Evolutionary conservation across 2,329 filamentous ascomycete genomes (phyloP).

Genomic region (Madurella fahalii): DNA sequence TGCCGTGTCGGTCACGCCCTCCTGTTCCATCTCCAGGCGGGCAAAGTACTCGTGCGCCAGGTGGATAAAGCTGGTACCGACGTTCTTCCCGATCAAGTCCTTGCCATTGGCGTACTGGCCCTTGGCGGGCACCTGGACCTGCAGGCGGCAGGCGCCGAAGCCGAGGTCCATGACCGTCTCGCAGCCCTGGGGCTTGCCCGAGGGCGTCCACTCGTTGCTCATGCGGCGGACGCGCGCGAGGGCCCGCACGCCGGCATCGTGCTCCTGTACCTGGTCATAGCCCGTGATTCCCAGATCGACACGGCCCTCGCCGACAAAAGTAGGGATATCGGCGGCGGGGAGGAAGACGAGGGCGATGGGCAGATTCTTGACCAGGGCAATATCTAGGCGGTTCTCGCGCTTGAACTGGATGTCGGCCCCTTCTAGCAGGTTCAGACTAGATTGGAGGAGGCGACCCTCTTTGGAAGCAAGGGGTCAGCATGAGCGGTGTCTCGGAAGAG

Average conservation of each 20-base stretch:
- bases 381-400: constrained; percentile 90
- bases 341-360: constrained; percentile 95
- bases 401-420: constrained; percentile 96
- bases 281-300: constrained; percentile 95
- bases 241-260: constrained; percentile 62
- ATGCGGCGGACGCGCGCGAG: constrained; percentile 46
- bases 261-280: constrained; percentile 85
- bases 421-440: constrained; percentile 82
- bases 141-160: constrained; percentile 87
- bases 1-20: constrained; percentile 37
- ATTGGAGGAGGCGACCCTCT: constrained; percentile 92
- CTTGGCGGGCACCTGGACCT: constrained; percentile 94
- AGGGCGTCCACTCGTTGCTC: constrained; percentile 41
- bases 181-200: constrained; percentile 54
- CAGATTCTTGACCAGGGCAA: constrained; percentile 95
- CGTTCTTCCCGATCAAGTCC: constrained; percentile 84
- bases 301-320: constrained; percentile 90
- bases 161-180: constrained; percentile 86
- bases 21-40: constrained; percentile 59
- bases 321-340: constrained; percentile 93
- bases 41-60: constrained; percentile 81
- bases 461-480: constrained; percentile 24
- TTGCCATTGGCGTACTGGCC: constrained; percentile 65
- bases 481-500: neutral
- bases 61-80: constrained; percentile 92